phyloP scores from a whole-genome alignment of 768 basidiomycete genomes.

The Suillus hirtellus region DNA sequence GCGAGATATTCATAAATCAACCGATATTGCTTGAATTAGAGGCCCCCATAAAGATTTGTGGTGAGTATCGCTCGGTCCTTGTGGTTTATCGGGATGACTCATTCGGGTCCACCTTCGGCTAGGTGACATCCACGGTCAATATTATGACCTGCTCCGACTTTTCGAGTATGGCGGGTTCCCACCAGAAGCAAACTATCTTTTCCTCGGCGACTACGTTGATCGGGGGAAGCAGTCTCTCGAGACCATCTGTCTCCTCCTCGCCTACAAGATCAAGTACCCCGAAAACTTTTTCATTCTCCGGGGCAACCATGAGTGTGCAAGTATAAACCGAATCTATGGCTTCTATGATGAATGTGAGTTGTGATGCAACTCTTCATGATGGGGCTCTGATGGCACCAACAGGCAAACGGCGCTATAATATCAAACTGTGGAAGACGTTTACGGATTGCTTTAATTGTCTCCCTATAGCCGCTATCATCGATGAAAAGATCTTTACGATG shows the following conservation, averaged over 20 bases:
- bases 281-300: constrained; percentile 99
- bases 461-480: constrained; percentile 98
- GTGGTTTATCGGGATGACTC: constrained; percentile 23
- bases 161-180: constrained; percentile 99
- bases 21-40: constrained; percentile 97
- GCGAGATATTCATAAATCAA: constrained; percentile 99
- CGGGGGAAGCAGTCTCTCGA: constrained; percentile 98
- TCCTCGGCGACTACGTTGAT: constrained; percentile 99
- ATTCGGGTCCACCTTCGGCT: constrained; percentile 21
- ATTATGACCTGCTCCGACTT: constrained; percentile 95
- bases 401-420: constrained; percentile 99
- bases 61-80: constrained; percentile 48
- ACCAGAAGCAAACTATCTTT: constrained; percentile 99
- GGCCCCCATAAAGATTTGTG: constrained; percentile 99
- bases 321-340: constrained; percentile 99
- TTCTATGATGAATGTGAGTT: constrained; percentile 99
- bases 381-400: constrained; percentile 18
- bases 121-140: constrained; percentile 99
- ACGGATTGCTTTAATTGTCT: constrained; percentile 99
- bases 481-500: constrained; percentile 99
- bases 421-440: constrained; percentile 99
- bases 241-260: constrained; percentile 98
- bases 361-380: background rate
- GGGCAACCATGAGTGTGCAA: constrained; percentile 99
- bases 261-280: constrained; percentile 99